Conservation (phyloP, 345 rosid species). For the Linum lewisii region DNA sequence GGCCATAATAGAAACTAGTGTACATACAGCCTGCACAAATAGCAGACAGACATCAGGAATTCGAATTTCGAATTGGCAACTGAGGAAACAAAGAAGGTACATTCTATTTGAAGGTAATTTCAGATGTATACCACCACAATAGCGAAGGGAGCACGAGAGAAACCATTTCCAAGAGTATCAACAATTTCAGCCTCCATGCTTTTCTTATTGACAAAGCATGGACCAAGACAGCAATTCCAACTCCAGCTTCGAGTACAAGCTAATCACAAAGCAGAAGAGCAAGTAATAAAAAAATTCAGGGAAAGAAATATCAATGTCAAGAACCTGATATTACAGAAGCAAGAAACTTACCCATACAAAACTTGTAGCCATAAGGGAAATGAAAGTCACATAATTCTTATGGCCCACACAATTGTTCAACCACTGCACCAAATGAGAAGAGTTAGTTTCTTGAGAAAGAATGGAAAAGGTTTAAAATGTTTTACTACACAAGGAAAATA, state of each 20-base stretch:
- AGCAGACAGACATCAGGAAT: conserved; percentile 19
- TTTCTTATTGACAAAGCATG: conserved; percentile 81
- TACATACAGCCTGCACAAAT: conserved; percentile 63
- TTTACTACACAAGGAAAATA: too few species aligned
- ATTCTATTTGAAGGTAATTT: not conserved
- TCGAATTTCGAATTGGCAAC: conserved; percentile 6
- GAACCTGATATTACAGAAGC: not conserved
- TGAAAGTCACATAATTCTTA: conserved; percentile 80
- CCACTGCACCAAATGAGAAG: conserved; percentile 63
- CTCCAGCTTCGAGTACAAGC: conserved; percentile 84
- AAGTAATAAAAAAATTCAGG: not conserved
- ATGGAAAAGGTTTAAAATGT: conserved; percentile 12
- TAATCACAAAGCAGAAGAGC: conserved; percentile 17
- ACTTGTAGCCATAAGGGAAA: conserved; percentile 80
- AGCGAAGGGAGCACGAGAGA: conserved; percentile 91
- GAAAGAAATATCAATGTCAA: conserved; percentile 1
- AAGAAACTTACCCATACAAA: conserved; percentile 71
- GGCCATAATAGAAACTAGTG: conserved; percentile 81
- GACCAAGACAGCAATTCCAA: conserved; percentile 83
- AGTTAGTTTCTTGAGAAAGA: conserved; percentile 16
- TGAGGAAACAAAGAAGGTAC: conserved; percentile 1
- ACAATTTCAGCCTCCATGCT: conserved; percentile 80
- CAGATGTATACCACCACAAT: conserved; percentile 69
- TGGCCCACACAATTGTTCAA: conserved; percentile 96
- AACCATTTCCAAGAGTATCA: conserved; percentile 95